Evolutionary conservation across 1,284 basidiomycete species (phyloP).

Genomic region (Boletus subluridellus): DNA sequence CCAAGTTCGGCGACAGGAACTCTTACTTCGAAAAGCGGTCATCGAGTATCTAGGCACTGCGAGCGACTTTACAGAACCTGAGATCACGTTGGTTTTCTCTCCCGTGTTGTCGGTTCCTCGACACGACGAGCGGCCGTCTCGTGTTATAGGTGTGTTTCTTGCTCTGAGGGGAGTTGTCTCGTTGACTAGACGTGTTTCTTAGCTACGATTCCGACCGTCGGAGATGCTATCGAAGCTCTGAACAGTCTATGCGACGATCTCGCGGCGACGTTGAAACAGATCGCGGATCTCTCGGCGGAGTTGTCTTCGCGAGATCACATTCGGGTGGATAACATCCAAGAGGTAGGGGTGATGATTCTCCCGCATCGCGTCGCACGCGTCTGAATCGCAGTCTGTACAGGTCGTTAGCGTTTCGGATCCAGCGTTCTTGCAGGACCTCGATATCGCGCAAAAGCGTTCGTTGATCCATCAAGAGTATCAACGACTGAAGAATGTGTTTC

Average conservation of each 20-base stretch:
- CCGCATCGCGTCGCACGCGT: background rate
- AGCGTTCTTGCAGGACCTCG: conserved; percentile 58
- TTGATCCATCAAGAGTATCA: conserved; percentile 61
- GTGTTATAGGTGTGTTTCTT: conserved; percentile 37
- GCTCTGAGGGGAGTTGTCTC: too few species aligned
- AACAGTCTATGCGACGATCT: conserved; percentile 61
- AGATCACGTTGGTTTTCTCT: conserved; percentile 63
- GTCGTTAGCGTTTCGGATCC: conserved; percentile 45
- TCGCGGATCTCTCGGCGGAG: conserved; percentile 66
- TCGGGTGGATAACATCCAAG: conserved; percentile 66
- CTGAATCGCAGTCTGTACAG: conserved; percentile 33
- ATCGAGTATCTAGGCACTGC: conserved; percentile 64
- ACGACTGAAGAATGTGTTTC: conserved; percentile 43
- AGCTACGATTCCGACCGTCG: conserved; percentile 75
- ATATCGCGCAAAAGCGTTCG: conserved; percentile 62
- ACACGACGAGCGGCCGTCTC: conserved; percentile 44
- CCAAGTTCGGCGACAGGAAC: conserved; percentile 49
- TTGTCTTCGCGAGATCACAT: conserved; percentile 69
- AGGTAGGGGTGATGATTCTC: conserved; percentile 42
- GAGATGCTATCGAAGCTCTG: conserved; percentile 70
- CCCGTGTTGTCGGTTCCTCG: conserved; percentile 51
- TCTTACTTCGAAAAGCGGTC: conserved; percentile 56
- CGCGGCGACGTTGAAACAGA: conserved; percentile 58
- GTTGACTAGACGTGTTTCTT: background rate
- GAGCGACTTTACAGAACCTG: conserved; percentile 71